Evolutionary conservation across 176 grass and related monocot genomes (phyloP).

Genomic region (Luzula sylvatica): DNA sequence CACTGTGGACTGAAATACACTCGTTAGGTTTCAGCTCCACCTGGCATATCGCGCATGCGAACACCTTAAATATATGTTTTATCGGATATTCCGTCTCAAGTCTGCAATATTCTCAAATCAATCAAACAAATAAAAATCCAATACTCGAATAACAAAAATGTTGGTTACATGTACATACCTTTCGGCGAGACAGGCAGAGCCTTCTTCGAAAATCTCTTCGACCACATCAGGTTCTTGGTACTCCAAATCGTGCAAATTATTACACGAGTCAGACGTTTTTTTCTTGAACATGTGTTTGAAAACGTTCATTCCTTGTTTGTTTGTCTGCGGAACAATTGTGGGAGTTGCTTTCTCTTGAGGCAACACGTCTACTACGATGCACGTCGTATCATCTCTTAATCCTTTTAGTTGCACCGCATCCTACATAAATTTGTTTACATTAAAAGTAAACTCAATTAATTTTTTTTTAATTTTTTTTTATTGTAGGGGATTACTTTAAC

Average conservation of each 20-base stretch:
- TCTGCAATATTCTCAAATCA: constrained; percentile 36
- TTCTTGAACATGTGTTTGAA: constrained; percentile 56
- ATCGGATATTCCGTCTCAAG: constrained; percentile 71
- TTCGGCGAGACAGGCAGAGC: constrained; percentile 55
- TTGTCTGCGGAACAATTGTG: constrained; percentile 24
- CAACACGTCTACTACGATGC: constrained; percentile 80
- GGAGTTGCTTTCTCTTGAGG: constrained; percentile 55
- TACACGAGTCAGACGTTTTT: constrained; percentile 31
- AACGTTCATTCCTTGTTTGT: constrained; percentile 53
- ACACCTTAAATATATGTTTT: constrained; percentile 90
- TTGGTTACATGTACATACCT: no score
- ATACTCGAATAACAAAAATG: no score
- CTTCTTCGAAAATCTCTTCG: constrained; percentile 95
- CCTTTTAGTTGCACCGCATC: constrained; percentile 84
- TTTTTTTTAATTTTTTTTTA: no score
- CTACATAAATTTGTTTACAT: constrained; percentile 23
- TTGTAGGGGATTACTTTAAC: constrained; percentile 50
- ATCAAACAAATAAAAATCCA: background rate
- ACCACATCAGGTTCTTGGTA: constrained; percentile 38
- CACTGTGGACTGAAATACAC: constrained; percentile 72
- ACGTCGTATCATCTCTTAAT: constrained; percentile 94
- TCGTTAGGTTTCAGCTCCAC: constrained; percentile 56
- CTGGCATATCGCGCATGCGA: constrained; percentile 91
- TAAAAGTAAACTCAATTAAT: no score
- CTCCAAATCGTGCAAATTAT: constrained; percentile 36